These are phyloP conservation scores for Tetraselmis chui DNA, from an alignment of 139 green algal genomes.

Conservation along the genomic window DNA sequence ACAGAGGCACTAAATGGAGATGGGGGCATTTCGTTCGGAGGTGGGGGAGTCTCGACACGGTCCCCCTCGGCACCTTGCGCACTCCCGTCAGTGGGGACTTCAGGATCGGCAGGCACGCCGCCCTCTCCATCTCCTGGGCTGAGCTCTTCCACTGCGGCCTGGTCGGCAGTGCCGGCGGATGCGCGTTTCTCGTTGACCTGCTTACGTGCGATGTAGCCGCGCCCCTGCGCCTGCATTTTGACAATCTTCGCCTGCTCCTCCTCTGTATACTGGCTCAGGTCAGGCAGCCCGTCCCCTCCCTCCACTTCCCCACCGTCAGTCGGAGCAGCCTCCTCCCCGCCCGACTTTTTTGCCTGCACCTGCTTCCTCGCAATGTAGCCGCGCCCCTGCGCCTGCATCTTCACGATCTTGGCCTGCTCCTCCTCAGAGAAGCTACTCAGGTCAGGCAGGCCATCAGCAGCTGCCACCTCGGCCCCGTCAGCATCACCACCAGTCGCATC, in stretches of 20 bases:
- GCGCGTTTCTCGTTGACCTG: background rate
- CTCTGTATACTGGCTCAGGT: background rate
- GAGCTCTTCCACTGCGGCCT: background rate
- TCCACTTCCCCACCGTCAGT: background rate
- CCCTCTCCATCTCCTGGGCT: background rate
- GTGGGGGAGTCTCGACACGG: background rate
- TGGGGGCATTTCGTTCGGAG: background rate
- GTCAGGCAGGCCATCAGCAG: background rate
- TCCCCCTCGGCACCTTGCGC: too few species aligned
- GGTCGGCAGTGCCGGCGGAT: too few species aligned
- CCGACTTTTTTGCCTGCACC: background rate
- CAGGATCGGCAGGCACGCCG: too few species aligned
- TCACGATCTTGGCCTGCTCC: background rate
- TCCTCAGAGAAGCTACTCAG: background rate
- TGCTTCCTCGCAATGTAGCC: background rate
- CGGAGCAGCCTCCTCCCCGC: background rate
- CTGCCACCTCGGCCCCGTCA: background rate
- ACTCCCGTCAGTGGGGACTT: too few species aligned
- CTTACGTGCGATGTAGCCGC: background rate
- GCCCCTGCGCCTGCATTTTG: background rate
- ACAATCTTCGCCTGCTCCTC: background rate
- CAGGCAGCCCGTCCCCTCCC: background rate
- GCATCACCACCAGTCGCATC: background rate
- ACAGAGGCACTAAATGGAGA: too few species aligned
- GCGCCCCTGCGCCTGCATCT: background rate